phyloP scores from a whole-genome alignment of 805 yeast species.

The Lipomyces spencermartinsiae region DNA sequence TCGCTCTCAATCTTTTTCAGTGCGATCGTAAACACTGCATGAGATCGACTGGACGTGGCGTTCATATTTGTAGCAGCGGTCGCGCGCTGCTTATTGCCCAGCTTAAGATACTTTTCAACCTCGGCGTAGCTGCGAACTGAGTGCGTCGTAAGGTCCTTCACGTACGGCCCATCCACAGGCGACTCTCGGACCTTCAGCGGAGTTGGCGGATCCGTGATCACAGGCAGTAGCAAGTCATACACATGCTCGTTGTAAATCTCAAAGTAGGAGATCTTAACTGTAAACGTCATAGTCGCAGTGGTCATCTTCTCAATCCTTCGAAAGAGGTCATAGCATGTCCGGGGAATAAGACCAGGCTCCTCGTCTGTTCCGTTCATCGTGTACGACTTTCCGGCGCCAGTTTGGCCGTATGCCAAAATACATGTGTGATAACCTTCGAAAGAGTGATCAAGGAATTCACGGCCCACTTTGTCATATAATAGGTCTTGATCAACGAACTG shows the following conservation, averaged over 20 bases:
- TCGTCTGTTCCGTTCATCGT: constrained; percentile 59
- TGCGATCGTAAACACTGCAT: constrained; percentile 68
- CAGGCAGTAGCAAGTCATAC: constrained; percentile 57
- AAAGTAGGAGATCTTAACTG: constrained; percentile 57
- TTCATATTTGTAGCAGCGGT: constrained; percentile 73
- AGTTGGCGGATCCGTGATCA: constrained; percentile 13
- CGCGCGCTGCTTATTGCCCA: constrained; percentile 61
- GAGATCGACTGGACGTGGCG: constrained; percentile 72
- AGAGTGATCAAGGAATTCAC: constrained; percentile 58
- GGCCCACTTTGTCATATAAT: constrained; percentile 58
- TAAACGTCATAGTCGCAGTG: constrained; percentile 45
- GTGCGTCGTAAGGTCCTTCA: constrained; percentile 61
- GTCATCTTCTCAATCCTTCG: constrained; percentile 48
- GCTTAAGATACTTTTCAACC: constrained; percentile 51
- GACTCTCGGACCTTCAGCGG: constrained; percentile 60
- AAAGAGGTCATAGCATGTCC: constrained; percentile 57
- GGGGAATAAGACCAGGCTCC: constrained; percentile 66
- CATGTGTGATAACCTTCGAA: constrained; percentile 65
- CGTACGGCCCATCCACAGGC: constrained; percentile 60
- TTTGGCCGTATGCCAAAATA: constrained; percentile 57
- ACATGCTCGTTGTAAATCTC: constrained; percentile 78
- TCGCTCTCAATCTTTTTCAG: constrained; percentile 57
- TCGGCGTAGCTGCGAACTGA: constrained; percentile 52
- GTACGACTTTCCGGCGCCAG: constrained; percentile 48
- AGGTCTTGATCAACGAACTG: constrained; percentile 53